Conservation (phyloP, 345 rosid genomes). For the Physaria fendleri region DNA sequence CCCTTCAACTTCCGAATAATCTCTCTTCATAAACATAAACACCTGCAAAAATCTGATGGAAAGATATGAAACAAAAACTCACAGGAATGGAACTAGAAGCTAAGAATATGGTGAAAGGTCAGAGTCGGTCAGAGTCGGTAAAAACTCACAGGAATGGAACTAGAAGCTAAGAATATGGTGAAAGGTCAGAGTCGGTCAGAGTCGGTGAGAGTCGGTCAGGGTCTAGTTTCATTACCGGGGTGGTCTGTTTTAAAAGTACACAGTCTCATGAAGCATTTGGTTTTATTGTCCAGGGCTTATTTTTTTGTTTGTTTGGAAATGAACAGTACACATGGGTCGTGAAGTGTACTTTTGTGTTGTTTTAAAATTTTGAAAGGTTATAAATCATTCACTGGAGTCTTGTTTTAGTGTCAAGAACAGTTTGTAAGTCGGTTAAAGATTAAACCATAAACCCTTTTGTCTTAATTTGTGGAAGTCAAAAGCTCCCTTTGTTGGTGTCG, state of each 20-base stretch:
- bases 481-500: not conserved
- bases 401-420: conserved; percentile 4
- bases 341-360: conserved; percentile 6
- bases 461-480: not conserved
- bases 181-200: conserved; percentile 15
- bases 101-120: conserved; percentile 3
- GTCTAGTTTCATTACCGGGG: conserved; percentile 13
- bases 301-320: not conserved
- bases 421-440: conserved; percentile 15
- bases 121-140: conserved; percentile 18
- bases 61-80: conserved; percentile 4
- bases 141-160: conserved; percentile 9
- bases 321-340: not conserved
- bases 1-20: not conserved
- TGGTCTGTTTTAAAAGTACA: conserved; percentile 14
- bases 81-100: conserved; percentile 12
- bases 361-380: conserved; percentile 3
- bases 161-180: not conserved
- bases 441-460: not conserved
- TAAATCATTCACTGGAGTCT: not conserved
- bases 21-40: not conserved
- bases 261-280: conserved; percentile 3
- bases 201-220: no score
- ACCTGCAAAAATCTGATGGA: conserved; percentile 7
- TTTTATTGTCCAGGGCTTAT: conserved; percentile 12